Conservation (phyloP, 208 protist species). For the Crithidia sp. region DNA sequence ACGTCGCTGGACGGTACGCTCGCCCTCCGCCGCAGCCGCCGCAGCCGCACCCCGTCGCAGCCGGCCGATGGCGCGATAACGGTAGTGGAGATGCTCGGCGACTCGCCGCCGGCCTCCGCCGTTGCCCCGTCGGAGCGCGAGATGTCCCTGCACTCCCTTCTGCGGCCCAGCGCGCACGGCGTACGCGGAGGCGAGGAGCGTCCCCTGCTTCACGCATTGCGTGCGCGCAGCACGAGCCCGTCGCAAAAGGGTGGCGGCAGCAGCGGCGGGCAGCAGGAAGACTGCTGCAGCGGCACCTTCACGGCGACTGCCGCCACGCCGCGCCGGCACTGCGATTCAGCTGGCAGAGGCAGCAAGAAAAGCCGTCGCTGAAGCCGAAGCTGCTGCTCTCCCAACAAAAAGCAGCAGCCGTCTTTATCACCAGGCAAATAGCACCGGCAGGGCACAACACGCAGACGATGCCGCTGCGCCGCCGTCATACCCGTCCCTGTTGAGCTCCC, state of each 20-base stretch:
- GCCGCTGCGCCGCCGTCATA: neutral
- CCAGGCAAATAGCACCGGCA: too few relatives aligned
- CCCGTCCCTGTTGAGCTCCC: neutral
- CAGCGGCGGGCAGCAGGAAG: neutral
- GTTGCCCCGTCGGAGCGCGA: conserved; percentile 16
- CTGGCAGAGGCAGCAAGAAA: neutral
- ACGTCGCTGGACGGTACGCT: neutral
- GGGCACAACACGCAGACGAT: too few relatives aligned
- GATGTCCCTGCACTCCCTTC: conserved; percentile 16
- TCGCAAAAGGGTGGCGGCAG: neutral
- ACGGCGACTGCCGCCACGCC: conserved; percentile 6
- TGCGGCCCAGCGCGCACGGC: neutral
- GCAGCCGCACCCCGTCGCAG: conserved; percentile 17
- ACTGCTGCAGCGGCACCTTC: neutral
- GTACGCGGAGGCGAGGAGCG: neutral
- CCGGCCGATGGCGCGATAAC: conserved; percentile 10
- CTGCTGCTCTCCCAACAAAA: too few relatives aligned
- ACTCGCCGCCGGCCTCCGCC: conserved; percentile 11
- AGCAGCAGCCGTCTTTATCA: too few relatives aligned
- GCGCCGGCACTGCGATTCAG: neutral
- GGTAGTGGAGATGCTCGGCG: conserved; percentile 21
- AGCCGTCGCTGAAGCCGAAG: too few relatives aligned
- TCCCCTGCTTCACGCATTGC: neutral
- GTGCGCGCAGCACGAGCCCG: neutral
- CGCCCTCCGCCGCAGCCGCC: neutral